phyloP scores from a whole-genome alignment of 306 rosid genomes.

The Corylus americana region DNA sequence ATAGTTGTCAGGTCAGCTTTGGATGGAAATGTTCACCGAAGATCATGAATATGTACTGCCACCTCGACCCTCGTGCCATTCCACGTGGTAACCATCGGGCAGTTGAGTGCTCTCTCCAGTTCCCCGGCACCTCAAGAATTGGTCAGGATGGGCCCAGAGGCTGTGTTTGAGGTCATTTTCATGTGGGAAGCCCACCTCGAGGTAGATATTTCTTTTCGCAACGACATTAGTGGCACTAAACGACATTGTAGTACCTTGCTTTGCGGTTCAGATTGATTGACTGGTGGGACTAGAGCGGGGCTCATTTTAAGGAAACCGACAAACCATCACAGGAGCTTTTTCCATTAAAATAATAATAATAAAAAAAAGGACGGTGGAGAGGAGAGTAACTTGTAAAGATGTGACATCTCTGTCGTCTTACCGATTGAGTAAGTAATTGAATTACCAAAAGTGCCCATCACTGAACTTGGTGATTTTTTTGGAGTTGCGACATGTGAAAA shows the following conservation, averaged over 20 bases:
- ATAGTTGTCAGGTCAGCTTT: background rate
- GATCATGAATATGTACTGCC: constrained; percentile 4
- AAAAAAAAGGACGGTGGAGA: constrained; percentile 4
- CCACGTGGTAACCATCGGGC: constrained; percentile 18
- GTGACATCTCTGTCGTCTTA: background rate
- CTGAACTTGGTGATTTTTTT: background rate
- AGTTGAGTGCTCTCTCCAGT: background rate
- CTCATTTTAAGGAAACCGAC: background rate
- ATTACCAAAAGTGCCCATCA: background rate
- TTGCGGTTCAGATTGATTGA: background rate
- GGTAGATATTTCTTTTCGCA: background rate
- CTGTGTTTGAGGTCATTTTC: background rate
- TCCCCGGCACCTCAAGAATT: background rate
- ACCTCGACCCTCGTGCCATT: background rate
- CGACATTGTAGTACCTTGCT: background rate
- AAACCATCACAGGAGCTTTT: background rate
- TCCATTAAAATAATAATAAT: no score
- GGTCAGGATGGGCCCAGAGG: constrained; percentile 1
- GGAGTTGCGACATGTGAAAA: no score
- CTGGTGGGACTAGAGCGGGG: background rate
- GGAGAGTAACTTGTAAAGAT: background rate
- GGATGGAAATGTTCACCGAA: background rate
- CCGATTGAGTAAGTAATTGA: background rate
- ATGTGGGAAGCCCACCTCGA: background rate
- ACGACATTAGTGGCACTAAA: constrained; percentile 6